These are phyloP conservation scores for Candida cerambycidarum DNA, from an alignment of 805 yeast species.

Conservation along the genomic window DNA sequence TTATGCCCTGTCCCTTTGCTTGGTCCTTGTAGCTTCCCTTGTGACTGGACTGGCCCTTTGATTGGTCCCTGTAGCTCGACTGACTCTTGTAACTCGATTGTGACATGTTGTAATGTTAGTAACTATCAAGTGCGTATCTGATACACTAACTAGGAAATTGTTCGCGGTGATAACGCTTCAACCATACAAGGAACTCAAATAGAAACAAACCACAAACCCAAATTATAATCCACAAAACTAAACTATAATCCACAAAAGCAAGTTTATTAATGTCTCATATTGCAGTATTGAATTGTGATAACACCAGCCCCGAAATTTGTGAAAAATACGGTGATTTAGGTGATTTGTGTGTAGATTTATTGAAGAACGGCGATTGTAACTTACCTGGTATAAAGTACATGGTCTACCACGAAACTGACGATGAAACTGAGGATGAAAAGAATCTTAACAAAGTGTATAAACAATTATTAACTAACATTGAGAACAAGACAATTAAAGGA, in stretches of 20 bases:
- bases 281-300: constrained; percentile 43
- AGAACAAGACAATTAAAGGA: constrained; percentile 30
- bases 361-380: constrained; percentile 19
- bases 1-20: too few species aligned
- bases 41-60: too few species aligned
- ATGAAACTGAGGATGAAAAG: constrained; percentile 13
- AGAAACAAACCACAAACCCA: too few species aligned
- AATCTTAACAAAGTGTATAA: constrained; percentile 14
- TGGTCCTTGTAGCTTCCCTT: too few species aligned
- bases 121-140: too few species aligned
- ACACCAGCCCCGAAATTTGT: constrained; percentile 28
- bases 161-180: too few species aligned
- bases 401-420: constrained; percentile 26
- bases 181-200: too few species aligned
- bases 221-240: not conserved
- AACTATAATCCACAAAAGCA: too few species aligned
- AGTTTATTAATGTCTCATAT: constrained; percentile 21
- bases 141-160: too few species aligned
- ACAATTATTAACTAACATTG: constrained; percentile 25
- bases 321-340: constrained; percentile 53
- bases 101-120: too few species aligned
- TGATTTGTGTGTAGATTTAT: constrained; percentile 40
- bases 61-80: too few species aligned
- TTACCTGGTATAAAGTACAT: constrained; percentile 35
- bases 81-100: too few species aligned